A percentile compares a stretch with the other conserved stretches of the same genome.
Conservation (phyloP, 2,329 filamentous ascomycete genomes). For the Arthroderma uncinatum region DNA sequence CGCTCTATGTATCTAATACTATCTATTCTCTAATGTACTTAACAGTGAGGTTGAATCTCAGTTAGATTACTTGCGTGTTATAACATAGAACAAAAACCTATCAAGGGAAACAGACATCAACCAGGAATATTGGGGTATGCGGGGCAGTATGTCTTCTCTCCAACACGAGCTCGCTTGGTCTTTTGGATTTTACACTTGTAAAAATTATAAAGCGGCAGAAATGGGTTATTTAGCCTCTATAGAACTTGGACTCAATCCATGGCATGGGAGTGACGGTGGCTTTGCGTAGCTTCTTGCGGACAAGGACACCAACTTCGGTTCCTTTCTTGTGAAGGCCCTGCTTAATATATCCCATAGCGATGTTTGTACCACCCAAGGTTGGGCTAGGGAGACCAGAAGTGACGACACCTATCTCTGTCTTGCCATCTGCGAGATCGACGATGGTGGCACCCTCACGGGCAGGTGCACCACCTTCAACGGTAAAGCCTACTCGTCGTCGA, state of each 20-base stretch:
- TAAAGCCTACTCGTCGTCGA: conserved; percentile 66
- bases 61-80: too few relatives aligned
- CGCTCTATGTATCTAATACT: too few relatives aligned
- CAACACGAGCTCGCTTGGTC: too few relatives aligned
- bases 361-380: conserved; percentile 67
- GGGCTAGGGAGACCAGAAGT: conserved; percentile 89
- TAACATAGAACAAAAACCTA: too few relatives aligned
- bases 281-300: conserved; percentile 64
- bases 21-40: too few relatives aligned
- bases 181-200: background rate
- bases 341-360: conserved; percentile 88
- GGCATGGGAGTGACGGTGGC: conserved; percentile 79
- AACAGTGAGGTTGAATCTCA: too few relatives aligned
- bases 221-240: conserved; percentile 32
- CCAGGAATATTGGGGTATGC: too few relatives aligned
- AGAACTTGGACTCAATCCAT: conserved; percentile 72
- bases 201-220: background rate
- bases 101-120: too few relatives aligned
- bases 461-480: conserved; percentile 68
- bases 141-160: too few relatives aligned
- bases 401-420: conserved; percentile 59
- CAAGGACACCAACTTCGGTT: conserved; percentile 65
- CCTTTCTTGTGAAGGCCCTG: conserved; percentile 73
- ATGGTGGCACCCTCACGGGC: conserved; percentile 83
- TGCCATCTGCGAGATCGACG: conserved; percentile 44